Evolutionary conservation across 164 flowering plant genomes (phyloP).

Genomic region (Sextonia rubra): DNA sequence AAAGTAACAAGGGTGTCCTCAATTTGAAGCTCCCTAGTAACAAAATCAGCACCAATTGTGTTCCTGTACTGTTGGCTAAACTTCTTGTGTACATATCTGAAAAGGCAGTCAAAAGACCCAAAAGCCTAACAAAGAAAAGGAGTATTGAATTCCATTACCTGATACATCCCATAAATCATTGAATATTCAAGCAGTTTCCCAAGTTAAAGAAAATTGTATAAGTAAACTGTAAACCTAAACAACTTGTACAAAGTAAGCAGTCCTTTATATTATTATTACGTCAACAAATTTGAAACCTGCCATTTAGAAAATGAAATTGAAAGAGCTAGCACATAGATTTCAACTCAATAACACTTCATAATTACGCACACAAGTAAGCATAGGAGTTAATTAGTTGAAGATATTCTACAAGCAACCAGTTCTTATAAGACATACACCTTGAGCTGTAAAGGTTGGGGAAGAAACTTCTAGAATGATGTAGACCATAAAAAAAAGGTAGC

Average conservation of each 20-base stretch:
- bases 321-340: too few relatives aligned
- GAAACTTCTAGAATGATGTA: neutral
- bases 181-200: neutral
- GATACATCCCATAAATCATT: neutral
- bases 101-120: slow-evolving; percentile 19
- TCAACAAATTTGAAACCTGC: neutral
- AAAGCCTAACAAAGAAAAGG: neutral
- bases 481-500: too few relatives aligned
- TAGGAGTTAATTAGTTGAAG: neutral
- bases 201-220: too few relatives aligned
- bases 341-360: too few relatives aligned
- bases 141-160: too few relatives aligned
- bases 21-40: slow-evolving; percentile 81
- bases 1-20: slow-evolving; percentile 80
- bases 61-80: slow-evolving; percentile 90
- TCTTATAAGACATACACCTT: neutral
- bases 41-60: slow-evolving; percentile 93
- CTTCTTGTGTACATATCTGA: slow-evolving; percentile 82
- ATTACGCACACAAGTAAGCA: neutral
- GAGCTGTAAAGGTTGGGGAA: neutral
- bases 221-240: neutral
- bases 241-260: neutral
- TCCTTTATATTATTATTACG: too few relatives aligned
- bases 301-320: neutral
- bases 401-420: neutral